Evolutionary conservation across 2,329 filamentous ascomycete species (phyloP).

Genomic region (Eutypella sp.): DNA sequence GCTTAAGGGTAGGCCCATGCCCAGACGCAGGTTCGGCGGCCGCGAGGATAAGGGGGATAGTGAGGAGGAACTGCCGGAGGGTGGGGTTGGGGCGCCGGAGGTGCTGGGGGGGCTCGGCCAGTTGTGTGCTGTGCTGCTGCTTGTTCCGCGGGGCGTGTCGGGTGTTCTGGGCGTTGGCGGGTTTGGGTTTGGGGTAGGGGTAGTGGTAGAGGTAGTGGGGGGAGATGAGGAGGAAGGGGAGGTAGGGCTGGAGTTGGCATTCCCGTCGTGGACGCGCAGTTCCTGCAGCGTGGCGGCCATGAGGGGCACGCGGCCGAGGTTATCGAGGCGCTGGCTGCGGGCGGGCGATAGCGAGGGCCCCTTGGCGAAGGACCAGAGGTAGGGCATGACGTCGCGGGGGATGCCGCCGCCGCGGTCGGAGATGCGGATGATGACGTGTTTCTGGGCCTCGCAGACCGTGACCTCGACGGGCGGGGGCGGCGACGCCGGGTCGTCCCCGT

Average conservation of each 20-base stretch:
- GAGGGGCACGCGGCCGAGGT: slow-evolving; percentile 79
- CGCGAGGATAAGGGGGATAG: slow-evolving; percentile 75
- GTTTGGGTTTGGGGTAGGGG: not conserved
- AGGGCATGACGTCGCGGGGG: slow-evolving; percentile 74
- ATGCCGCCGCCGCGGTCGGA: slow-evolving; percentile 95
- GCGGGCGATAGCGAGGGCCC: slow-evolving; percentile 75
- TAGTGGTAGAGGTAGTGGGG: not conserved
- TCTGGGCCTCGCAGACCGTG: slow-evolving; percentile 85
- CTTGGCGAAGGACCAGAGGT: slow-evolving; percentile 96
- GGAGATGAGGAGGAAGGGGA: not conserved
- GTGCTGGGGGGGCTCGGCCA: too few species aligned
- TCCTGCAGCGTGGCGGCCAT: slow-evolving; percentile 94
- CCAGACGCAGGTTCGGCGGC: slow-evolving; percentile 79
- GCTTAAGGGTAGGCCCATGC: slow-evolving; percentile 90
- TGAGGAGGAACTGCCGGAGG: slow-evolving; percentile 56
- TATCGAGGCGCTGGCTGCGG: slow-evolving; percentile 73
- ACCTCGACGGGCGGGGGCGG: slow-evolving; percentile 82
- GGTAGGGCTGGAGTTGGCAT: slow-evolving; percentile 3
- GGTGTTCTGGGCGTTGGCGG: too few species aligned
- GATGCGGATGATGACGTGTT: slow-evolving; percentile 94
- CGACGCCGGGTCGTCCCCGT: slow-evolving; percentile 18
- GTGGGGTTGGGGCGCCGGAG: too few species aligned
- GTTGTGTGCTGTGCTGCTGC: too few species aligned
- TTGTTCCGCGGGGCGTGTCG: too few species aligned
- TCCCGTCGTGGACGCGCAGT: slow-evolving; percentile 48